Evolutionary conservation across 768 basidiomycete genomes (phyloP).

Genomic region (Podaxis sp.): DNA sequence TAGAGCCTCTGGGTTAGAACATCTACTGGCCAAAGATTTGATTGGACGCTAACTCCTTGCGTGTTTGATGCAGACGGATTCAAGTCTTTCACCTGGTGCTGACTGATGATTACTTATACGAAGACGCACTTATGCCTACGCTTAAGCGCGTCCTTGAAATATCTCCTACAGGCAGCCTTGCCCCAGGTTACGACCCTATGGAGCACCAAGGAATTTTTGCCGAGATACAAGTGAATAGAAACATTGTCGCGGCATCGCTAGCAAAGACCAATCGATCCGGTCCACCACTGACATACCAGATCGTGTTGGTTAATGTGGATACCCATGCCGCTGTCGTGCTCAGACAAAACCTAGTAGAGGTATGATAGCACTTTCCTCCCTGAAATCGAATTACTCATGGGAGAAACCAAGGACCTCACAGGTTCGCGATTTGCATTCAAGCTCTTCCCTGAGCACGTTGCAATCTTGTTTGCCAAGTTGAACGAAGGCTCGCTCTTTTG

Average conservation of each 20-base stretch:
- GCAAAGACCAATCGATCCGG: slow-evolving; percentile 2
- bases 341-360: neutral
- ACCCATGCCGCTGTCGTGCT: neutral
- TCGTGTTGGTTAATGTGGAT: slow-evolving; percentile 12
- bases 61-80: neutral
- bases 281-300: slow-evolving; percentile 7
- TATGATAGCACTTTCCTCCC: neutral
- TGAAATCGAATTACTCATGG: neutral
- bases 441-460: neutral
- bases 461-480: neutral
- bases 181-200: neutral
- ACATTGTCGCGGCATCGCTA: slow-evolving; percentile 11
- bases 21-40: neutral
- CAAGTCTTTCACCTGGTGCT: neutral
- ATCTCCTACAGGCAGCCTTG: neutral
- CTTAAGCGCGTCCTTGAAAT: neutral
- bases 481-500: neutral
- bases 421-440: neutral
- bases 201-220: slow-evolving; percentile 9
- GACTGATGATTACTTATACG: neutral
- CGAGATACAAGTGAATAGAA: slow-evolving; percentile 15
- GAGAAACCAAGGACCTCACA: neutral
- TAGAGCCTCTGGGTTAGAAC: neutral
- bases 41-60: neutral
- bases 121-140: neutral